phyloP scores from a whole-genome alignment of 177 flowering plant genomes.

The Telopea speciosissima region DNA sequence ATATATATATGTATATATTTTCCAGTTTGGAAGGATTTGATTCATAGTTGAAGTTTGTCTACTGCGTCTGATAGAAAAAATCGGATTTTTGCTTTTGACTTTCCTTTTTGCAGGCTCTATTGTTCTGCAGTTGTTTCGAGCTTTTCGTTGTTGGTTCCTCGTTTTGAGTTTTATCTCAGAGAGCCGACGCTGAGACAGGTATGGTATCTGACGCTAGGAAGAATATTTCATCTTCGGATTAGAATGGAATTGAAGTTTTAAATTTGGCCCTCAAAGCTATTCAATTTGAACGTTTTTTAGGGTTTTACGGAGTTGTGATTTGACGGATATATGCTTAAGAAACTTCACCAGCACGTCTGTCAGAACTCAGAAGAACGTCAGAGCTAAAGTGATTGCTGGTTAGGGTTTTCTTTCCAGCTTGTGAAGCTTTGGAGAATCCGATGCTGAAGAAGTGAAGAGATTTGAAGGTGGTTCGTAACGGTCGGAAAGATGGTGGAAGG shows the following conservation, averaged over 20 bases:
- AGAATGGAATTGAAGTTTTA: background rate
- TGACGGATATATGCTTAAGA: background rate
- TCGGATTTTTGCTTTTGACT: constrained; percentile 9
- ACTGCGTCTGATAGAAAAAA: background rate
- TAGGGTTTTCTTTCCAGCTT: background rate
- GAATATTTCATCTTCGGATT: background rate
- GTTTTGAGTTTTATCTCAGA: background rate
- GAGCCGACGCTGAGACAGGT: constrained; percentile 4
- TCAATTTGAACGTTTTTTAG: background rate
- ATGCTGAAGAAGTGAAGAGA: background rate
- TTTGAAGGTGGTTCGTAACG: background rate
- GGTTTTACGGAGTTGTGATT: background rate
- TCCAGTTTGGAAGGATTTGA: background rate
- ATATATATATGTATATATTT: too few species aligned
- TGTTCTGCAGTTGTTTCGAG: background rate
- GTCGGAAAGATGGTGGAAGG: constrained; percentile 45
- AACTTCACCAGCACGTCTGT: background rate
- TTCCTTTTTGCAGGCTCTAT: background rate
- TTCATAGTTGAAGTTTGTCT: background rate
- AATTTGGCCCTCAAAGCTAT: background rate
- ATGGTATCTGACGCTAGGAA: constrained; percentile 1
- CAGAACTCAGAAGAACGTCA: background rate
- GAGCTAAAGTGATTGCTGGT: background rate
- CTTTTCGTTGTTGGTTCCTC: background rate
- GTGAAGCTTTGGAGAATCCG: background rate